Evolutionary conservation across 192 early-diverging fungal species (phyloP).

Genomic region (Rhizophagus clarus): DNA sequence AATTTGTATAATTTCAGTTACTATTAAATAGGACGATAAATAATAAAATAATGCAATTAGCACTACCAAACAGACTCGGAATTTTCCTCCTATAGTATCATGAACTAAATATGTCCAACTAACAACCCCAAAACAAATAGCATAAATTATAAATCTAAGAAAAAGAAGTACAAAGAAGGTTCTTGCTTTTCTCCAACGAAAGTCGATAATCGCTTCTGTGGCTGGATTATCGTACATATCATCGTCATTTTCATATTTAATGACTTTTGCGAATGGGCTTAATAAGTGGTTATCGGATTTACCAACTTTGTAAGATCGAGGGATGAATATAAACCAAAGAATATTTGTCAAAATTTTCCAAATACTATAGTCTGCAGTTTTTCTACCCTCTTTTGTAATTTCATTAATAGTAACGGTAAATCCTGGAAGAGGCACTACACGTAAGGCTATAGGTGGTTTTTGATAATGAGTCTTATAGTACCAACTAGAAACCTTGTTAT

Average conservation of each 20-base stretch:
- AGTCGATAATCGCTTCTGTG: neutral
- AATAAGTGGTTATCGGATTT: neutral
- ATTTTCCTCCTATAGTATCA: neutral
- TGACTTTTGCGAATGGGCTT: neutral
- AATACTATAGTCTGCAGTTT: neutral
- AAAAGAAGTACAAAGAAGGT: neutral
- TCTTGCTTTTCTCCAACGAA: neutral
- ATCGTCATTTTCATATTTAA: neutral
- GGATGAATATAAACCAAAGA: neutral
- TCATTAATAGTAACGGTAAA: neutral
- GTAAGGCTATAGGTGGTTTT: neutral
- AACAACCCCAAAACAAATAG: neutral
- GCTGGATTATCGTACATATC: neutral
- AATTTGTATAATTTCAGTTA: neutral
- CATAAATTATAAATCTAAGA: neutral
- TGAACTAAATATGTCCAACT: neutral
- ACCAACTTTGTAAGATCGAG: neutral
- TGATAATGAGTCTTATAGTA: neutral
- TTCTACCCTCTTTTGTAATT: neutral
- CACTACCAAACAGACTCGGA: neutral
- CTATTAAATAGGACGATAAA: neutral
- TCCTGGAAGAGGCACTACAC: neutral
- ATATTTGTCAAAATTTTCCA: neutral
- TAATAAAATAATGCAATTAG: neutral
- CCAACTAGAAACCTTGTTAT: neutral